Evolutionary conservation across 108 stramenopile genomes (phyloP).

Genomic region (Seminavis robusta): DNA sequence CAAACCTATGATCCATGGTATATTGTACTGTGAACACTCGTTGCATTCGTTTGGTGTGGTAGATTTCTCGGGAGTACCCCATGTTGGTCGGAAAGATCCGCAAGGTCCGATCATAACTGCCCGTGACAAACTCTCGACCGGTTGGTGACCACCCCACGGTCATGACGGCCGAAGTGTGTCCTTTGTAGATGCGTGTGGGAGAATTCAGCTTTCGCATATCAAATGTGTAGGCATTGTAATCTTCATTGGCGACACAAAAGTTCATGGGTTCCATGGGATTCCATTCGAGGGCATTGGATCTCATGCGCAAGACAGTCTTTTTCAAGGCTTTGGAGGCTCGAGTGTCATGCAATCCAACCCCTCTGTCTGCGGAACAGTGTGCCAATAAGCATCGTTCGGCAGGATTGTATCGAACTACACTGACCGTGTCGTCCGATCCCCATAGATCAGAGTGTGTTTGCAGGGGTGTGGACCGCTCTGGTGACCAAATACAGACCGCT

Average conservation of each 20-base stretch:
- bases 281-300: constrained; percentile 96
- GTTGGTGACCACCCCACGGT: constrained; percentile 93
- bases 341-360: constrained; percentile 92
- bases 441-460: constrained; percentile 76
- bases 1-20: constrained; percentile 89
- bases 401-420: constrained; percentile 92
- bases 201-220: constrained; percentile 91
- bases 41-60: constrained; percentile 99
- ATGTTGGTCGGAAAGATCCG: constrained; percentile 80
- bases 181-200: constrained; percentile 93
- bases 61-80: constrained; percentile 82
- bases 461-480: constrained; percentile 76
- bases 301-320: constrained; percentile 91
- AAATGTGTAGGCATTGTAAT: constrained; percentile 93
- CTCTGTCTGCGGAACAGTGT: constrained; percentile 86
- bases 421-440: constrained; percentile 92
- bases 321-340: constrained; percentile 82
- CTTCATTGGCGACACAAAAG: constrained; percentile 96
- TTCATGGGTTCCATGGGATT: constrained; percentile 99
- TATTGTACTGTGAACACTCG: constrained; percentile 94
- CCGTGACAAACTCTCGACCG: constrained; percentile 95
- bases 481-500: constrained; percentile 91
- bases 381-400: constrained; percentile 92
- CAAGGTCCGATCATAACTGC: constrained; percentile 93
- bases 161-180: constrained; percentile 96